phyloP scores from a whole-genome alignment of 768 basidiomycete genomes.

The Lentinula aciculospora region DNA sequence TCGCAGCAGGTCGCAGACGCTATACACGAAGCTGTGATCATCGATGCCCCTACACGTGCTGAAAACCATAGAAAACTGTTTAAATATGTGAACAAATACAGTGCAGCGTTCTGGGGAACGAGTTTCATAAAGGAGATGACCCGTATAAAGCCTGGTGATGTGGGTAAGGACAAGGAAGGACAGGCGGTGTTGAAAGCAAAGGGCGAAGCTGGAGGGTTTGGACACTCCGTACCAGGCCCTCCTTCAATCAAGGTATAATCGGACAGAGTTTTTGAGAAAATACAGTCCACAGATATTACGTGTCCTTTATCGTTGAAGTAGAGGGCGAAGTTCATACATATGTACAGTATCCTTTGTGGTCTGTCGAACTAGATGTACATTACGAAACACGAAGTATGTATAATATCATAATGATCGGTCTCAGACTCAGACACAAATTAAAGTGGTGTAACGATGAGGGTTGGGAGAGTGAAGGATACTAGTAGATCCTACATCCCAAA shows the following conservation, averaged over 20 bases:
- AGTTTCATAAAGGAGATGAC: constrained; percentile 86
- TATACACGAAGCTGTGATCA: constrained; percentile 93
- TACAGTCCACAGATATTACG: not conserved
- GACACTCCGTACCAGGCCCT: constrained; percentile 23
- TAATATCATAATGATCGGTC: too few species aligned
- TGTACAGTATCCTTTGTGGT: not conserved
- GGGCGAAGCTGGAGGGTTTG: constrained; percentile 28
- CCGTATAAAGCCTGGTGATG: constrained; percentile 41
- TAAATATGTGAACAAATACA: constrained; percentile 95
- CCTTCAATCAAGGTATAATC: constrained; percentile 1
- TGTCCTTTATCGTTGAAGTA: too few species aligned
- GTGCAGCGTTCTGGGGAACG: constrained; percentile 87
- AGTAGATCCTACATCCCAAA: too few species aligned
- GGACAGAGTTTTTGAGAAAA: too few species aligned
- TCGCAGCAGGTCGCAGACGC: constrained; percentile 97
- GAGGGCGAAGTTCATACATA: too few species aligned
- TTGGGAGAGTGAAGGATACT: too few species aligned
- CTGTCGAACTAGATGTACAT: not conserved
- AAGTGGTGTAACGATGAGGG: too few species aligned
- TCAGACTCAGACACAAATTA: too few species aligned
- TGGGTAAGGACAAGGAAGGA: constrained; percentile 27
- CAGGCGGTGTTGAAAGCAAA: constrained; percentile 27
- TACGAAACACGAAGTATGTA: not conserved
- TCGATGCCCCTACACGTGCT: constrained; percentile 75
- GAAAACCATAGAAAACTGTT: constrained; percentile 95